Evolutionary conservation across 805 yeast genomes (phyloP).

Genomic region (Lipomyces starkeyi): DNA sequence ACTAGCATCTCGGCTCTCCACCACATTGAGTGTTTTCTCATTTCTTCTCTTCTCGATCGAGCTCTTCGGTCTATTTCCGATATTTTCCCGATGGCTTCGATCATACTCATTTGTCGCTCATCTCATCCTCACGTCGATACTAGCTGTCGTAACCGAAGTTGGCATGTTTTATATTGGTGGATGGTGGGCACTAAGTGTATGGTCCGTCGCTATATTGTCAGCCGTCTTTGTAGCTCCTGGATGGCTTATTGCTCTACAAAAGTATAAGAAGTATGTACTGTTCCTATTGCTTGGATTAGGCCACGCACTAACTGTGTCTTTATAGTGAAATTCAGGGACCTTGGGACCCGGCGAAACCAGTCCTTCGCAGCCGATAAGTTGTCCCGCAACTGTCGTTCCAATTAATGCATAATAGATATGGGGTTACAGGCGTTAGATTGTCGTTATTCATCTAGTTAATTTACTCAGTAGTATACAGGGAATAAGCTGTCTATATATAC

Average conservation of each 20-base stretch:
- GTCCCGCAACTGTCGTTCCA: neutral
- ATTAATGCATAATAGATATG: neutral
- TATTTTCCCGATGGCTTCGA: conserved; percentile 67
- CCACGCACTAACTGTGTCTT: conserved; percentile 7
- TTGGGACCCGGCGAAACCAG: conserved; percentile 88
- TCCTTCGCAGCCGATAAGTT: conserved; percentile 44
- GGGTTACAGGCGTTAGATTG: conserved; percentile 3
- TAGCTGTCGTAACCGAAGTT: conserved; percentile 44
- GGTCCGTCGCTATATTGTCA: conserved; percentile 57
- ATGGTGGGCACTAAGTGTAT: conserved; percentile 50
- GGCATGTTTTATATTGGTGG: conserved; percentile 52
- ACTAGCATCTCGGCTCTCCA: conserved; percentile 80
- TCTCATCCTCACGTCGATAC: conserved; percentile 25
- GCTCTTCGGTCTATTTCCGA: conserved; percentile 73
- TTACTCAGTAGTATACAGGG: neutral
- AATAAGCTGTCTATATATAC: neutral
- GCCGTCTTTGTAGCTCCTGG: conserved; percentile 67
- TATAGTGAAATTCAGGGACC: conserved; percentile 79
- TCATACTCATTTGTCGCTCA: conserved; percentile 41
- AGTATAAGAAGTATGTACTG: conserved; percentile 60
- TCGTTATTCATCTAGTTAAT: neutral
- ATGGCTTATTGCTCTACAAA: conserved; percentile 72
- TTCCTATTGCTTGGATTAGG: neutral
- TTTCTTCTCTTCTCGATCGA: conserved; percentile 78
- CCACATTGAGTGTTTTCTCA: conserved; percentile 79